phyloP scores from a whole-genome alignment of 1,139 yeast species.

The Kodamaea arcana region DNA sequence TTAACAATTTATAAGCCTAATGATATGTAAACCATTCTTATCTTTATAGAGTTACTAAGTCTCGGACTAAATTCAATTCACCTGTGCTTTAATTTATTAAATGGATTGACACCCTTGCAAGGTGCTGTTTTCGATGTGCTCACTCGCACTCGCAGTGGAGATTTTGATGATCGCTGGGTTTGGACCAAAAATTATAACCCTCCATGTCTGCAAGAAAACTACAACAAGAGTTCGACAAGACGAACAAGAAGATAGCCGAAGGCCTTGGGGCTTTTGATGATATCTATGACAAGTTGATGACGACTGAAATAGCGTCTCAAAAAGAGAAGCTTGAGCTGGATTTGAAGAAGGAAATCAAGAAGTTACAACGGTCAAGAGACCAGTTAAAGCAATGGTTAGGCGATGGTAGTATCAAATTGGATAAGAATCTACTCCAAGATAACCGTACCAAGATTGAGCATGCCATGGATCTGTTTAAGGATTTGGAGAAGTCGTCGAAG shows the following conservation, averaged over 20 bases:
- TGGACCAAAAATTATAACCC: no score
- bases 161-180: no score
- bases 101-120: no score
- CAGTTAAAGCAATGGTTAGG: slow-evolving; percentile 95
- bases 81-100: no score
- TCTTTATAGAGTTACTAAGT: no score
- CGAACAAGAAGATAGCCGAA: slow-evolving; percentile 89
- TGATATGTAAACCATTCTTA: no score
- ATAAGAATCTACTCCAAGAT: slow-evolving; percentile 67
- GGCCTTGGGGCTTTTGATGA: slow-evolving; percentile 88
- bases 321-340: slow-evolving; percentile 93
- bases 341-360: slow-evolving; percentile 92
- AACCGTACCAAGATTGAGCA: slow-evolving; percentile 80
- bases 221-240: slow-evolving; percentile 86
- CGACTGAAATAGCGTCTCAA: slow-evolving; percentile 80
- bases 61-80: no score
- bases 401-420: slow-evolving; percentile 89
- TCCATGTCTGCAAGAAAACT: slow-evolving; percentile 49
- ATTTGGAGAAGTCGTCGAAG: slow-evolving; percentile 90
- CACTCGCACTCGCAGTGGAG: no score
- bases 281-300: slow-evolving; percentile 79
- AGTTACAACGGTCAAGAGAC: slow-evolving; percentile 89
- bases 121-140: no score
- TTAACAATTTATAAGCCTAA: no score
- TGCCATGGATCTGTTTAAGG: slow-evolving; percentile 96